A percentile compares a stretch with the other conserved stretches of the same genome.
Conservation (phyloP, 1,284 basidiomycete genomes). For the Violaceomyces palustris region DNA sequence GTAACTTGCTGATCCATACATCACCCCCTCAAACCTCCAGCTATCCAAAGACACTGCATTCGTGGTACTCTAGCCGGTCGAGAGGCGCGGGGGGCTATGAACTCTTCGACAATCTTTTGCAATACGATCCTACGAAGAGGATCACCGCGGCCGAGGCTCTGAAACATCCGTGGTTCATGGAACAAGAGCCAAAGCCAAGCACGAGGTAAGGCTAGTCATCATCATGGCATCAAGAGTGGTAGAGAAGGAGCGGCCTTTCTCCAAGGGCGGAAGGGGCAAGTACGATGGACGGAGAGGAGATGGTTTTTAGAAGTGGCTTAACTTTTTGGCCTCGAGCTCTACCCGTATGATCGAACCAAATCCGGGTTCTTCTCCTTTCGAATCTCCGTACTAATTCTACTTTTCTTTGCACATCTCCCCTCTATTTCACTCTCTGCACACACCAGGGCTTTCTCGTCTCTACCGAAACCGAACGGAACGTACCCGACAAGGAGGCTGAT, state of each 20-base stretch:
- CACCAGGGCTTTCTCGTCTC: conserved; percentile 47
- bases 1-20: neutral
- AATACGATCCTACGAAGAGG: conserved; percentile 82
- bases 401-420: neutral
- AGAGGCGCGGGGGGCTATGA: conserved; percentile 50
- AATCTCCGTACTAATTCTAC: neutral
- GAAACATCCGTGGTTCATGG: conserved; percentile 62
- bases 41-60: conserved; percentile 64
- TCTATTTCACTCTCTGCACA: neutral
- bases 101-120: conserved; percentile 41
- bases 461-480: conserved; percentile 53
- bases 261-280: no score
- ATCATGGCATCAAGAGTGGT: neutral
- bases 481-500: conserved; percentile 58
- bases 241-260: neutral
- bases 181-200: conserved; percentile 53
- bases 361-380: no score
- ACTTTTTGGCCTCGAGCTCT: no score
- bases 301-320: no score
- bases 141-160: conserved; percentile 78
- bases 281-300: no score
- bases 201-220: conserved; percentile 47
- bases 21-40: conserved; percentile 52
- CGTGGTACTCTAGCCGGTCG: conserved; percentile 72
- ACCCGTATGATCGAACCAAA: no score